Evolutionary conservation across 257 asterid genomes (phyloP), one percentile per base, ranked within the genome.

Genomic region (Solanum pinnatisectum): DNA sequence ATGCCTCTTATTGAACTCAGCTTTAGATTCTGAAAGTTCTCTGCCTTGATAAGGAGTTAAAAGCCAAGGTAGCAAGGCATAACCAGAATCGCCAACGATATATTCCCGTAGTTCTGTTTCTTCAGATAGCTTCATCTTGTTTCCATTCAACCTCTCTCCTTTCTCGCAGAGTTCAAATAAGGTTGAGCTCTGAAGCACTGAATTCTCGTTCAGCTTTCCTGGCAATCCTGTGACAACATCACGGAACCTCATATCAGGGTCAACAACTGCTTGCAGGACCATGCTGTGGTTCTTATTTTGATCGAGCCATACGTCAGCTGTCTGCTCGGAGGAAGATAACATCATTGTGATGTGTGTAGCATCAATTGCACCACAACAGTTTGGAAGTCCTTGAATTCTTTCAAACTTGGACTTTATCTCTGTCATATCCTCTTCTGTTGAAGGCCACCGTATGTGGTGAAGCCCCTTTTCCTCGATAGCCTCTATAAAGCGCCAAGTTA

Each of bases 401-500:
- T 94, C 98, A 13, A 96, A 96, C 90, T 93, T 91, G 46, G 84
- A 60, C 73, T 94, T 94, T 52, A 95, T 90, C 33, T 81, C 33
- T 2, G 90, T 30, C 90, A 93, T 68, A 71, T 93, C 95, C 0
- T 22, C 87, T 14, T 93, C 91, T 0, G 96, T 78, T 67, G 95
- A 88, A 15, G 98, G 98, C 99, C 99, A 97, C 67, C 90, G 90
- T 77, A 97, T 70, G 90, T 97, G 99, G 87, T 44, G 95, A 68
- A 89, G 91, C 40, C 94, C 97, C 1, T 90, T 91, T 25, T 88
- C 95, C 82, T 95, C 98, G 4, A 96, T 90, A 89, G 98, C 98
- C 89, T 95, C 98, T 72, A 96, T 96, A 11, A 96, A 96, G 63
- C 97, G 94, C 98, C 98, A 96, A 0, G 99, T 95, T 88, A 95